Evolutionary conservation across 2,329 filamentous ascomycete species (phyloP), one percentile per base, ranked within the genome.

Genomic region (Didymosphaeria variabile): DNA sequence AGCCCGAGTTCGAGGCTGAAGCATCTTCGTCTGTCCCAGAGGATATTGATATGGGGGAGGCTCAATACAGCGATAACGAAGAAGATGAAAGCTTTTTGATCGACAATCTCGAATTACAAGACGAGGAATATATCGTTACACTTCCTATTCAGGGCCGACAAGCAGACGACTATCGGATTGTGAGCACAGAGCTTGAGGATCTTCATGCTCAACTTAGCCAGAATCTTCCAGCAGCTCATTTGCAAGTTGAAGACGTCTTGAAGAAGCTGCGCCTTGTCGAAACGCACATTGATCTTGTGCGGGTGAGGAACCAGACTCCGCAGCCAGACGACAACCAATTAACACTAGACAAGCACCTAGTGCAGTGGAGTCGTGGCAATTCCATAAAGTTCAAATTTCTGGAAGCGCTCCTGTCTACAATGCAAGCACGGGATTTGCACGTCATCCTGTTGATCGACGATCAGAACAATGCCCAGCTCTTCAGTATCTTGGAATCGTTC

Each of bases 351-450:
- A 59, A 69, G 49, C 66, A 68, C 31, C 64, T 63, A 8, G 67
- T 67, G n/a, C 59, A 66, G 32, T 78, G 73, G 47, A 74, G 70
- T 34, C 61, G 66, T 32, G 67, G 73, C 6, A 75, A 70, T 53
- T 72, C 72, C 17, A 63, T 69, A n/a, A 78, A 78, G 38, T 77
- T 78, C 61, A 67, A 65, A 13, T 78, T 77, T 46, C 55, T 78
- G 13, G 59, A 65, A 17, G 36, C 36, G 1, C 57, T 78, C 1
- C 67, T 77, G 21, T 34, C 72, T 21, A 34, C 55, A 0, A 38
- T 77, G 36, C 65, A 67, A 17, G 51, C 72, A 5, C 52, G 62
- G 1, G 57, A 68, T 4, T 63, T 74, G 58, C 72, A 77, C 49
- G 42, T 76, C n/a, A 61, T 77, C 6, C 57, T 78, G 1, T 67